A percentile compares a stretch with the other conserved stretches of the same genome.
These are phyloP conservation scores for Backusella tarrabulga DNA, from an alignment of 192 early-diverging fungal species.

Conservation along the genomic window DNA sequence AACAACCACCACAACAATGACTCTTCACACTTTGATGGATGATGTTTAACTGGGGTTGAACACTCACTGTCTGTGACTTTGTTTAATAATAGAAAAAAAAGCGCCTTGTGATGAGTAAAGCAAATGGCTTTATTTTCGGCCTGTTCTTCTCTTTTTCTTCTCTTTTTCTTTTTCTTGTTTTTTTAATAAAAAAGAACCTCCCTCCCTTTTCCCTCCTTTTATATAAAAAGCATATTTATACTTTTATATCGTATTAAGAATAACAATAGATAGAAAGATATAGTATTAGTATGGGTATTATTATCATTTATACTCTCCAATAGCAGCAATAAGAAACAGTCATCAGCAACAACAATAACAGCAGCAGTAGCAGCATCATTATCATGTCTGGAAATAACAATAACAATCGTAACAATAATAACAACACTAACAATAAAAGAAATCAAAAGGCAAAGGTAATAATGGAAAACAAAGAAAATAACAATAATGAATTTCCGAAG, in stretches of 20 bases:
- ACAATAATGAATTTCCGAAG: background rate
- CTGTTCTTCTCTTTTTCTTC: background rate
- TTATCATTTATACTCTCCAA: background rate
- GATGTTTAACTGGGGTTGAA: background rate
- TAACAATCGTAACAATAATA: background rate
- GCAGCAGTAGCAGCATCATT: background rate
- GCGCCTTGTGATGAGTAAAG: background rate
- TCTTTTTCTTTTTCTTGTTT: background rate
- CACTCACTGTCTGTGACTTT: background rate
- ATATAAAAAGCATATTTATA: background rate
- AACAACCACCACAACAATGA: background rate
- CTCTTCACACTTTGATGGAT: background rate
- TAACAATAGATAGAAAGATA: background rate
- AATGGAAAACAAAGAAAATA: background rate
- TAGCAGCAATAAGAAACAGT: background rate
- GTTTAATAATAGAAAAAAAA: background rate
- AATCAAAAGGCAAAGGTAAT: conserved; percentile 14
- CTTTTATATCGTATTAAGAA: background rate
- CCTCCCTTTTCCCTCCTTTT: background rate
- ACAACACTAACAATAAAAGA: background rate
- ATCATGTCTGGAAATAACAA: background rate
- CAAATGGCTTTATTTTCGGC: background rate
- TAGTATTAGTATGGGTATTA: background rate
- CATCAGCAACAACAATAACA: background rate
- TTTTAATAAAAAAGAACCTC: background rate